Evolutionary conservation across 2,329 filamentous ascomycete species (phyloP), one percentile per base, ranked within the genome.

Genomic region (Pyricularia pennisetigena): DNA sequence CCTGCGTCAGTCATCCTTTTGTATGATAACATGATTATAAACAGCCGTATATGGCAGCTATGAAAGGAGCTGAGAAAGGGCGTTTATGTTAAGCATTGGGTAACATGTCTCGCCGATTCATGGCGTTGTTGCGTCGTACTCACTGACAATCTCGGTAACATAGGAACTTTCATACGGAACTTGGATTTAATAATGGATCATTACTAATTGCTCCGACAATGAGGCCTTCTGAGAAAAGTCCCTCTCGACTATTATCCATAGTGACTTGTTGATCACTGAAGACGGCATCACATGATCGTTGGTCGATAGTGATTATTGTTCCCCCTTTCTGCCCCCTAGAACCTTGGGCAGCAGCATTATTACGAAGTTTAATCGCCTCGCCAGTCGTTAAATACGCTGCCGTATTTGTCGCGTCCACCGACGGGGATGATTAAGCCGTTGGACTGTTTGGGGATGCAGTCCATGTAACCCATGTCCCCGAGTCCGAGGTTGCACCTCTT

Each of bases 1-100:
- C 57, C 23, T 61, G 57, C 57, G 23, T 61, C 16, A 54, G 23
- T 61, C 57, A 61, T 61, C 28, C 57, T 12, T 61, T 61, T 61
- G 57, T 61, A 61, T 61, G 57, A 61, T 61, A 61, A 61, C 57
- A 61, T 61, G 57, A 61, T 24, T 61, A 61, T 61, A 61, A 61
- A 61, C 57, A 61, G 57, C 57, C 57, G 24, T 28, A 26, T n/a
- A 24, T 61, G 57, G 57, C 57, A 61, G 9, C 23, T 28, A 61
- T 24, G 23, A 61, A 28, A 61, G n/a, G 57, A 16, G n/a, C 28
- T 28, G 24, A 26, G 4, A 9, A 54, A 54, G n/a, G 5, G 41
- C n/a, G 41, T 9, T 8, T 10, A 54, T n/a, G n/a, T 54, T 20
- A n/a, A 54, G 20, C 16, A 54, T 6, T 54, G 20, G 41, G 16